Evolutionary conservation across 1,284 basidiomycete species (phyloP).

Genomic region (Marasmius oreades): DNA sequence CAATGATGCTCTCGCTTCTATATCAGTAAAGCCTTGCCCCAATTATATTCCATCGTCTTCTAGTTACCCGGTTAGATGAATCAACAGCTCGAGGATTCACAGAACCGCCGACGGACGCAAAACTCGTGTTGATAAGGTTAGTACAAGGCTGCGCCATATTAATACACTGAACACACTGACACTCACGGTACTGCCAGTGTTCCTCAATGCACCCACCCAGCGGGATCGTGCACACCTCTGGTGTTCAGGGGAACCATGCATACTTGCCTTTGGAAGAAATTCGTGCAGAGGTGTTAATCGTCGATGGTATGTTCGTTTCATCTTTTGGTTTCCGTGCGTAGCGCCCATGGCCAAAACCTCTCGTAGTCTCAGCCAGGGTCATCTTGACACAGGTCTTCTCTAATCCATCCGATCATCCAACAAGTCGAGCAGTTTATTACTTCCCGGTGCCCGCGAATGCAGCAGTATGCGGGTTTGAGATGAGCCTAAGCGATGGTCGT

Average conservation of each 20-base stretch:
- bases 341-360: too few relatives aligned
- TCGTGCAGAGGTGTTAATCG: slow-evolving; percentile 34
- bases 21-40: too few relatives aligned
- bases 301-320: slow-evolving; percentile 43
- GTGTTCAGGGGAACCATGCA: slow-evolving; percentile 19
- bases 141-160: neutral
- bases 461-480: slow-evolving; percentile 47
- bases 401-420: slow-evolving; percentile 34
- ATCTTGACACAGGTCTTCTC: slow-evolving; percentile 45
- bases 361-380: slow-evolving; percentile 46
- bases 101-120: neutral
- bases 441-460: slow-evolving; percentile 59
- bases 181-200: neutral
- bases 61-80: too few relatives aligned
- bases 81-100: neutral
- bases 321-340: too few relatives aligned
- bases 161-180: neutral
- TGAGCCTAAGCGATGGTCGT: slow-evolving; percentile 36
- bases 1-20: too few relatives aligned
- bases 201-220: slow-evolving; percentile 17
- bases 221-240: slow-evolving; percentile 37
- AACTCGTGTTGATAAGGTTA: slow-evolving; percentile 14
- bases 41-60: too few relatives aligned
- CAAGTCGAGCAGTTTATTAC: slow-evolving; percentile 46
- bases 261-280: slow-evolving; percentile 44